Evolutionary conservation across 305 asterid species (phyloP).

Genomic region (Coffea humblotiana): DNA sequence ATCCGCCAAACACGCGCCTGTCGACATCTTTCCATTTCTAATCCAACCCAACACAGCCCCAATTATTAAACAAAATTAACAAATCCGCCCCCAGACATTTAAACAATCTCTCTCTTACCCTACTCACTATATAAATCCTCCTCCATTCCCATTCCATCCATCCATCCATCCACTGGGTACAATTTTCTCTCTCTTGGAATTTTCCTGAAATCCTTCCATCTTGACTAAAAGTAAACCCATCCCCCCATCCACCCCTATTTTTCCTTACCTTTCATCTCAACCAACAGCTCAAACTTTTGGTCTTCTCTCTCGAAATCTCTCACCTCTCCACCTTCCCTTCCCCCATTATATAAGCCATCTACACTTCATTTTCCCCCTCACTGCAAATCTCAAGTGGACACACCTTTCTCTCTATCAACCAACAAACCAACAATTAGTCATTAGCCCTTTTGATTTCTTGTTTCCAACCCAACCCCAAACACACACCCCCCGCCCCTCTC

Average conservation of each 20-base stretch:
- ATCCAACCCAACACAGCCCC: neutral
- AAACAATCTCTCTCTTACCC: neutral
- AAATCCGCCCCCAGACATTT: neutral
- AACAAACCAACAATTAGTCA: neutral
- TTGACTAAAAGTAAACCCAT: neutral
- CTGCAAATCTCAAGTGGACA: neutral
- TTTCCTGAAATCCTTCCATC: neutral
- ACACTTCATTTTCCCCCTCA: slow-evolving; percentile 5
- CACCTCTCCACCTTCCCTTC: neutral
- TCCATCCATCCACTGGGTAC: neutral
- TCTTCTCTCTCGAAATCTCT: neutral
- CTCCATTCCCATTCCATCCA: neutral
- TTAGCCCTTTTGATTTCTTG: neutral
- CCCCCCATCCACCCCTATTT: neutral
- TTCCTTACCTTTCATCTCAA: slow-evolving; percentile 10
- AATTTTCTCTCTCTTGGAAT: neutral
- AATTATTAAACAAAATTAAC: neutral
- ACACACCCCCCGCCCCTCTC: too few species aligned
- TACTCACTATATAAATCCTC: slow-evolving; percentile 16
- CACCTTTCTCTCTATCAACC: slow-evolving; percentile 1
- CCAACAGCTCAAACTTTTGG: slow-evolving; percentile 11
- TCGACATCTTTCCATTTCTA: slow-evolving; percentile 3
- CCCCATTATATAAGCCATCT: slow-evolving; percentile 19
- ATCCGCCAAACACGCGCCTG: slow-evolving; percentile 25
- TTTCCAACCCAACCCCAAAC: too few species aligned